Evolutionary conservation across 1,284 basidiomycete genomes (phyloP).

Genomic region (Boletus sp.): DNA sequence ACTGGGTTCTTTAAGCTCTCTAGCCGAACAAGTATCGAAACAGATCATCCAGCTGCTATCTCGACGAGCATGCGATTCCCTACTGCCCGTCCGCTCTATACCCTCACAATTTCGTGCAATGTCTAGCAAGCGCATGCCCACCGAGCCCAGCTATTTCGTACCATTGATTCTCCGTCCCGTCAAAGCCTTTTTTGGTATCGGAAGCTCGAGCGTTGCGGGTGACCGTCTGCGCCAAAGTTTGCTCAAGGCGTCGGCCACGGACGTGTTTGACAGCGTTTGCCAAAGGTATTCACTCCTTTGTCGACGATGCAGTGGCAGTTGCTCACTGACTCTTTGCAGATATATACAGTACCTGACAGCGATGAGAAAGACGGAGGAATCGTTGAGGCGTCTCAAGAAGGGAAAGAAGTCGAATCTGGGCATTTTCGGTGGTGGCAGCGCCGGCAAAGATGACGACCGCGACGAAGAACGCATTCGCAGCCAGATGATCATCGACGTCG

Average conservation of each 20-base stretch:
- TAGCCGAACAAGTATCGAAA: slow-evolving; percentile 52
- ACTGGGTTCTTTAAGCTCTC: slow-evolving; percentile 44
- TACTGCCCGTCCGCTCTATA: slow-evolving; percentile 84
- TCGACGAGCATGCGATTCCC: slow-evolving; percentile 77
- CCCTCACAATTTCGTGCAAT: slow-evolving; percentile 83
- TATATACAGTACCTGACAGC: slow-evolving; percentile 69
- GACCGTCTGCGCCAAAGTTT: slow-evolving; percentile 53
- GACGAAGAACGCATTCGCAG: slow-evolving; percentile 78
- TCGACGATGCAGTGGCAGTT: neutral
- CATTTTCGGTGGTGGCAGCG: slow-evolving; percentile 56
- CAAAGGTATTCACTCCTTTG: slow-evolving; percentile 47
- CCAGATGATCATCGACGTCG: slow-evolving; percentile 86
- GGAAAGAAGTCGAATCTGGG: slow-evolving; percentile 78
- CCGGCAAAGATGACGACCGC: slow-evolving; percentile 55
- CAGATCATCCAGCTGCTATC: slow-evolving; percentile 73
- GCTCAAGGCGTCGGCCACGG: slow-evolving; percentile 51
- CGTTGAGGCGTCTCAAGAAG: slow-evolving; percentile 79
- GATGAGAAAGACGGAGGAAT: slow-evolving; percentile 90
- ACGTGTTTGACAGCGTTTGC: slow-evolving; percentile 73
- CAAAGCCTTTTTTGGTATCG: slow-evolving; percentile 71
- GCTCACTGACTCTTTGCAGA: slow-evolving; percentile 34
- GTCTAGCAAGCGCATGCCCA: slow-evolving; percentile 65
- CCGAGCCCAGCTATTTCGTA: slow-evolving; percentile 84
- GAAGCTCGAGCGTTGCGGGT: slow-evolving; percentile 51
- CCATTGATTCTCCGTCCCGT: slow-evolving; percentile 77